Base-by-base conservation (phyloP, 179 eudicot genomes). In the Heliamphora pulchella region DNA sequence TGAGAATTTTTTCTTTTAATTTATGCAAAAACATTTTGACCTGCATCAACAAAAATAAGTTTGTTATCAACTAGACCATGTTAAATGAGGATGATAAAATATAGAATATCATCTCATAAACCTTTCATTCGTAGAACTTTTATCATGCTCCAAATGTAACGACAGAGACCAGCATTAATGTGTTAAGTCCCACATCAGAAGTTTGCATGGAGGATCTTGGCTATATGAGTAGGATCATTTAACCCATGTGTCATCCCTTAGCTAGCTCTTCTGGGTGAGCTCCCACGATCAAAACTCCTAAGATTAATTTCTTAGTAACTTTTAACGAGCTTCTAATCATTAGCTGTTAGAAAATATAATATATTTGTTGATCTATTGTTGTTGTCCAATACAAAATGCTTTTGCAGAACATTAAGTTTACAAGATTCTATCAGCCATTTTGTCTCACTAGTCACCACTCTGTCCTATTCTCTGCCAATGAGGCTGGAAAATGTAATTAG, bases 351-450 rank as follows among this genome's bases (percentile, higher is more conserved):
- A 31, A 31, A 31, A 31, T 31, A 31, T 31, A 31, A 31, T 31
- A 61, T 15, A 2, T 61, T 15, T 61, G 64, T 20, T 61, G 4
- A 61, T 6, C 64, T 20, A 15, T 61, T 61, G 64, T n/a, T 15
- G 22, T 8, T 15, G 4, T 61, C 17, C 22, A 4, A 8, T 61
- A 61, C 1, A 31, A 31, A 31, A 31, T 31, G 31, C 31, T 31
- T 31, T 31, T 31, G 31, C 31, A 31, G 31, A 31, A 61, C 5
- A 61, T n/a, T 61, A 61, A 61, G 22, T 18, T 44, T 43, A 53
- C 73, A 69, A 69, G 73, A 43, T 43, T 69, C 47, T 69, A 18
- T 69, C 17, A n/a, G 17, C 64, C 64, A 61, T 61, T 61, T 61
- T 15, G 15, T 6, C 17, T 3, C 20, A 18, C 46, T 31, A 10